Evolutionary conservation across 139 green algal genomes (phyloP).

Genomic region (Gonium pectorale): DNA sequence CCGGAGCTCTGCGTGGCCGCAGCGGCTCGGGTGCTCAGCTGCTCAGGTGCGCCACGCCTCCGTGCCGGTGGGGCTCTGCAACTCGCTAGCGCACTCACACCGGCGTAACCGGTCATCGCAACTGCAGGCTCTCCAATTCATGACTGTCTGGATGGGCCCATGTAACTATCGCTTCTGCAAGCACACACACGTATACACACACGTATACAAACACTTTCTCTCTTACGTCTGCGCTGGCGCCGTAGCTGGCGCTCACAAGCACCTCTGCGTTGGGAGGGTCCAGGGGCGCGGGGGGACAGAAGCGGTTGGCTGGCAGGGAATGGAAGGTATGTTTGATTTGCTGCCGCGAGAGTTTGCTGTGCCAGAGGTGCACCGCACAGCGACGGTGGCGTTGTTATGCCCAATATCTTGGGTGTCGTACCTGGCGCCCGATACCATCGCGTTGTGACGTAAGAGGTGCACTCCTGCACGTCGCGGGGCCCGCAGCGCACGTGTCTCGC

Average conservation of each 20-base stretch:
- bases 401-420: not conserved
- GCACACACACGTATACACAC: too few relatives aligned
- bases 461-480: too few relatives aligned
- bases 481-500: not conserved
- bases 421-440: constrained; percentile 6
- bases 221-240: constrained; percentile 9
- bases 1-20: not conserved
- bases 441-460: not conserved
- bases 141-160: not conserved
- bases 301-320: not conserved
- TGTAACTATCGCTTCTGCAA: too few relatives aligned
- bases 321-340: too few relatives aligned
- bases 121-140: too few relatives aligned
- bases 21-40: not conserved
- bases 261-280: not conserved
- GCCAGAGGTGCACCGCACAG: not conserved
- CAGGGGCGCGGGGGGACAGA: not conserved
- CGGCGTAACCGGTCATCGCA: too few relatives aligned
- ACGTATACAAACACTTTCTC: too few relatives aligned
- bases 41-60: not conserved
- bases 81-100: too few relatives aligned
- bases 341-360: not conserved
- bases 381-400: not conserved
- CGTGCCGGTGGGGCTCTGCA: too few relatives aligned
- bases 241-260: not conserved